Evolutionary conservation across 768 basidiomycete genomes (phyloP).

Genomic region (Boletus rufocinnamomeus): DNA sequence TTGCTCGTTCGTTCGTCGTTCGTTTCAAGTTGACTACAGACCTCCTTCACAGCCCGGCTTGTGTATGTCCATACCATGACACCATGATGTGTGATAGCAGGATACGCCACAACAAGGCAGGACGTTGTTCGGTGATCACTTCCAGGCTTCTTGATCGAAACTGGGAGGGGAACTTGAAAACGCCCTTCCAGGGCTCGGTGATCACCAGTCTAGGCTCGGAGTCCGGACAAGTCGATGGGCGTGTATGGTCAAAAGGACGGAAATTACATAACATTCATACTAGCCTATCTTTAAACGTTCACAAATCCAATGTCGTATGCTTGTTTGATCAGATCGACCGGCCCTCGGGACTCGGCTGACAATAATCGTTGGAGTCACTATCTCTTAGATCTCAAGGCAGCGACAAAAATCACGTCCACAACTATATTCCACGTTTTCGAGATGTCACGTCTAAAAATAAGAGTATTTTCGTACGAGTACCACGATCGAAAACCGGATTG

Average conservation of each 20-base stretch:
- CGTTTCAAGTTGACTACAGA: too few relatives aligned
- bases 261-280: slow-evolving; percentile 19
- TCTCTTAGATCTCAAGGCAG: too few relatives aligned
- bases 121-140: background rate
- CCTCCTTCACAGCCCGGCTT: background rate
- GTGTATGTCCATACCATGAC: slow-evolving; percentile 4
- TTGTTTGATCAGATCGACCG: too few relatives aligned
- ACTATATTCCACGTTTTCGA: too few relatives aligned
- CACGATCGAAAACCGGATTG: background rate
- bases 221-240: background rate
- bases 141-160: background rate
- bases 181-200: background rate
- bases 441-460: too few relatives aligned
- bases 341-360: too few relatives aligned
- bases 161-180: background rate
- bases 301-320: too few relatives aligned
- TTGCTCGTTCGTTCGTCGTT: slow-evolving; percentile 19
- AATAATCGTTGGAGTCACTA: too few relatives aligned
- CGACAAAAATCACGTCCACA: too few relatives aligned
- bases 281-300: too few relatives aligned
- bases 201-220: too few relatives aligned
- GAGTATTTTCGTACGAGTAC: background rate
- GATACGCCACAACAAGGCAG: background rate
- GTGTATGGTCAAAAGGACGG: slow-evolving; percentile 2
- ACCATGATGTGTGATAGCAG: background rate